phyloP scores from a whole-genome alignment of 495 filamentous ascomycete genomes.

The Articulospora tetracladia region DNA sequence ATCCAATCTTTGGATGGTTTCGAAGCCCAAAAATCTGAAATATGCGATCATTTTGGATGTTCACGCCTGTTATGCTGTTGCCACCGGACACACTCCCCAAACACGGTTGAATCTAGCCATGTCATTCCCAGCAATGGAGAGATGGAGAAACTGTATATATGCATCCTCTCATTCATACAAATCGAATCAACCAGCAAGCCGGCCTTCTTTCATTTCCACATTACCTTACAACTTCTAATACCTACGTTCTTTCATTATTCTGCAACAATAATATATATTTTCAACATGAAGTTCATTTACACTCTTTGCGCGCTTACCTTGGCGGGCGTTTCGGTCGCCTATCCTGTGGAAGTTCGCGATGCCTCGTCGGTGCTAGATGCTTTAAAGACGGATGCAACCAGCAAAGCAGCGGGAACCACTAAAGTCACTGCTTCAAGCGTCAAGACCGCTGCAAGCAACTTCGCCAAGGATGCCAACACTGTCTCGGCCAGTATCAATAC shows the following conservation, averaged over 20 bases:
- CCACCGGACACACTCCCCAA: neutral
- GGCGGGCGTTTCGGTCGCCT: constrained; percentile 3
- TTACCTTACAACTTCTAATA: neutral
- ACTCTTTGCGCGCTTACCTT: constrained; percentile 8
- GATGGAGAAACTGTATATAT: neutral
- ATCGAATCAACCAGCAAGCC: constrained; percentile 1
- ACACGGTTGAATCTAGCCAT: neutral
- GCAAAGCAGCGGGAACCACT: neutral
- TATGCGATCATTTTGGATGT: neutral
- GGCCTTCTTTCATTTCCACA: constrained; percentile 4
- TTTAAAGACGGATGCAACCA: neutral
- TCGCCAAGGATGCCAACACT: constrained; percentile 15
- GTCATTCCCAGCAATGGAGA: neutral
- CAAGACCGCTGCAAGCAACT: constrained; percentile 1
- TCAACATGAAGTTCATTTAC: constrained; percentile 10
- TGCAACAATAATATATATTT: neutral
- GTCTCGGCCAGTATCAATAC: constrained; percentile 10
- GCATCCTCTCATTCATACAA: neutral
- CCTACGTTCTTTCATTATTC: neutral
- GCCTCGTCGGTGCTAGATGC: neutral
- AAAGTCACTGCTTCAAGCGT: neutral
- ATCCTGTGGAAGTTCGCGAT: constrained; percentile 5
- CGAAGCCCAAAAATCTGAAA: neutral
- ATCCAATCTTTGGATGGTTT: neutral
- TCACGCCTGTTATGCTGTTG: neutral